Evolutionary conservation across 805 yeast species (phyloP).

Genomic region (Metschnikowia cerradonensis): DNA sequence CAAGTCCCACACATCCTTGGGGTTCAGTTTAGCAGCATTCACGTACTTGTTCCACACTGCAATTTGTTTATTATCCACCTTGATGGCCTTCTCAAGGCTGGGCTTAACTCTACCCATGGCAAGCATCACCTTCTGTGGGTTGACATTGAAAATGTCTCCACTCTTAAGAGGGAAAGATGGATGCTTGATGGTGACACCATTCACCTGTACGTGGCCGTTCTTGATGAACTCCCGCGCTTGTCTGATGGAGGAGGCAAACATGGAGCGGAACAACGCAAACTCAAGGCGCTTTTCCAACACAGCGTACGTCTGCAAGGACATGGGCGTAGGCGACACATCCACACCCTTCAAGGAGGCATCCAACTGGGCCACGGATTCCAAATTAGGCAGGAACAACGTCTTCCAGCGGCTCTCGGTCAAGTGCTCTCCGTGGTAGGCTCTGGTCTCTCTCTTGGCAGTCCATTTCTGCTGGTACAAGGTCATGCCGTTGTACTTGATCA

Average conservation of each 20-base stretch:
- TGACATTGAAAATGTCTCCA: slow-evolving; percentile 84
- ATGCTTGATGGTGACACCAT: slow-evolving; percentile 72
- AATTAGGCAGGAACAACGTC: slow-evolving; percentile 59
- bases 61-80: slow-evolving; percentile 69
- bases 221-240: slow-evolving; percentile 89
- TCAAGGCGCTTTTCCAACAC: slow-evolving; percentile 85
- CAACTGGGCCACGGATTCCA: slow-evolving; percentile 84
- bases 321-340: slow-evolving; percentile 62
- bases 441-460: slow-evolving; percentile 83
- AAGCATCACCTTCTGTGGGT: slow-evolving; percentile 76
- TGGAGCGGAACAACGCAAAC: slow-evolving; percentile 81
- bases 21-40: slow-evolving; percentile 51
- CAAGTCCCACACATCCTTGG: slow-evolving; percentile 53
- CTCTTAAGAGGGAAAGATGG: slow-evolving; percentile 75
- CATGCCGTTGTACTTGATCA: slow-evolving; percentile 49
- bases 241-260: slow-evolving; percentile 90
- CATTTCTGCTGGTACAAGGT: slow-evolving; percentile 91
- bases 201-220: slow-evolving; percentile 78
- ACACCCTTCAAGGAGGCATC: slow-evolving; percentile 73
- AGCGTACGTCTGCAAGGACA: slow-evolving; percentile 84
- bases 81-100: slow-evolving; percentile 58
- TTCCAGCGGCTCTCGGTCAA: slow-evolving; percentile 82
- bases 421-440: slow-evolving; percentile 95
- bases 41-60: slow-evolving; percentile 74
- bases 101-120: slow-evolving; percentile 90